Percentiles rank a stretch among this genome's conserved stretches.
Conservation (phyloP, 139 green algal genomes). For the Chlorella ohadii region DNA sequence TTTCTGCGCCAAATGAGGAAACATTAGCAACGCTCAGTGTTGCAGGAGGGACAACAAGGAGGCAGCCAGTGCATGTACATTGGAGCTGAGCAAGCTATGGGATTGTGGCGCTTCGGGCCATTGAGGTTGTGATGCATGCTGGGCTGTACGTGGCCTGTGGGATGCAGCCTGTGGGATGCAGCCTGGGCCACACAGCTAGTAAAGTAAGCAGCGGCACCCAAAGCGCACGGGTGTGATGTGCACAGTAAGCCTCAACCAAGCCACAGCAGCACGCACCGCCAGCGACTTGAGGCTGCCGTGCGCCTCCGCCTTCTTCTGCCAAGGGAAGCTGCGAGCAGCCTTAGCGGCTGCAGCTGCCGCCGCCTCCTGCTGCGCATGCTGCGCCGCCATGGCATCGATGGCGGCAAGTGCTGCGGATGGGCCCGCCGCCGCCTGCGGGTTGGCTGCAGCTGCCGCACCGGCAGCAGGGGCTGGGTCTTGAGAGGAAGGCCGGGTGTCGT, state of each 20-base stretch:
- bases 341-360: neutral
- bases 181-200: no score
- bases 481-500: neutral
- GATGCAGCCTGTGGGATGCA: no score
- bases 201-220: no score
- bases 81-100: no score
- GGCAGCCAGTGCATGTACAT: no score
- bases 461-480: neutral
- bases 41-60: no score
- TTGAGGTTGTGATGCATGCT: no score
- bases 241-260: neutral
- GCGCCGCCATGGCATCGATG: neutral
- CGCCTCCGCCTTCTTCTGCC: slow-evolving; percentile 4
- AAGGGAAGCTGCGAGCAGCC: slow-evolving; percentile 3
- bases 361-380: neutral
- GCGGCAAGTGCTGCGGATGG: neutral
- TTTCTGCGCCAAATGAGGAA: neutral
- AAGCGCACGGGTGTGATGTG: no score
- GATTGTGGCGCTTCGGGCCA: no score
- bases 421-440: neutral
- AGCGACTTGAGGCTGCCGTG: slow-evolving; percentile 1
- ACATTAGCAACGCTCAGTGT: no score
- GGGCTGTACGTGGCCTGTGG: no score
- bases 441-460: neutral
- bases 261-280: neutral